phyloP scores from a whole-genome alignment of 2,329 filamentous ascomycete species.

The Alternaria ventricosa region DNA sequence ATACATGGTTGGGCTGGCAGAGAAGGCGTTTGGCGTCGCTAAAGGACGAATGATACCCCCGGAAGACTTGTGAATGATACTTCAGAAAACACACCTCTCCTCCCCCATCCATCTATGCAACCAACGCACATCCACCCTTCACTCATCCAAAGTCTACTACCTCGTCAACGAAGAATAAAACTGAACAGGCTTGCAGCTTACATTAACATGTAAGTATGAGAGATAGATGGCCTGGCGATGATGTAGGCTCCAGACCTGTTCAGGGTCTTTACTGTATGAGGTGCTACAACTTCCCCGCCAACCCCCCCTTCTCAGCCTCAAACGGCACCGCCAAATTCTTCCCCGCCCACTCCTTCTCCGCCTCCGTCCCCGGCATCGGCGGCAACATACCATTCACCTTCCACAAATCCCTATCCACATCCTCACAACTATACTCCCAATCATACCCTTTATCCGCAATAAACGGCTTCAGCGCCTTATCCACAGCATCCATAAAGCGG shows the following conservation, averaged over 20 bases:
- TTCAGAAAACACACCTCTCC: background rate
- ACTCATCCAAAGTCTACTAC: too few species aligned
- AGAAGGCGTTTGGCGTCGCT: background rate
- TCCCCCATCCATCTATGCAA: background rate
- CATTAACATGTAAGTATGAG: too few species aligned
- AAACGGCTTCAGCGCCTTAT: constrained; percentile 48
- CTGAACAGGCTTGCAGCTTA: too few species aligned
- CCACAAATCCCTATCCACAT: constrained; percentile 55
- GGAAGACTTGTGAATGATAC: background rate
- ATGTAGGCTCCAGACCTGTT: too few species aligned
- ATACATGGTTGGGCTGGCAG: background rate
- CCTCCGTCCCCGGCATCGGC: constrained; percentile 46
- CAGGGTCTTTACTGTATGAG: too few species aligned
- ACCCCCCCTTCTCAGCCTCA: constrained; percentile 22
- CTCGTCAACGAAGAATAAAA: too few species aligned
- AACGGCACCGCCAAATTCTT: constrained; percentile 29
- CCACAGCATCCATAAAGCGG: constrained; percentile 32
- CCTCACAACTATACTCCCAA: constrained; percentile 54
- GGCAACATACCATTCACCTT: constrained; percentile 52
- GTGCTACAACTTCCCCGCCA: background rate
- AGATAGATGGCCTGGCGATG: too few species aligned
- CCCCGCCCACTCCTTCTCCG: constrained; percentile 44
- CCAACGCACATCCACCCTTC: too few species aligned
- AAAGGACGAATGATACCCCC: background rate
- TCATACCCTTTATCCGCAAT: constrained; percentile 52